Base-by-base conservation (phyloP, 163 green algal genomes). In the Scenedesmus sp. region DNA sequence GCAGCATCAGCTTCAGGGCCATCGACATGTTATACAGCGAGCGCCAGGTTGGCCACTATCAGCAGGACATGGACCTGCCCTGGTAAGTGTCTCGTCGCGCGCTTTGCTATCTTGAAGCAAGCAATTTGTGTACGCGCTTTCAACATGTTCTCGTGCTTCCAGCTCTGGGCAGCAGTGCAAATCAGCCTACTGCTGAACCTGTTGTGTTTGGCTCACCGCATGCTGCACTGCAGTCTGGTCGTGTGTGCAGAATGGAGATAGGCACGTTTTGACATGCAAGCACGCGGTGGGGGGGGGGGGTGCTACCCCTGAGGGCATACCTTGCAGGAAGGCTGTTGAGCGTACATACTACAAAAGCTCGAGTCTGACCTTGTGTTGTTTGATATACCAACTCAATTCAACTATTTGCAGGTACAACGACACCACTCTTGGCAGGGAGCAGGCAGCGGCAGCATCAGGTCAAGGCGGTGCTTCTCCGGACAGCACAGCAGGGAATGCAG, bases 21-120 rank as follows among this genome's bases (percentile, higher is more conserved):
- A 87, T 94, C 72, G 94, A 96, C 43, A 90, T 95, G 94, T 82
- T 96, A 40, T 92, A 93, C 70, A 94, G 83, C 26, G 79, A 94
- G 68, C 79, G 93, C 40, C 92, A 95, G 90, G 15, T 87, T 7
- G 68, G 70, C 42, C 91, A 92, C 68, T 96, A 94, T 37, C 76
- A 61, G 56, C n/a, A 92, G 44, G 94, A 96, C 82, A 93, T 93
- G 61, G 94, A 96, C 44, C 3, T 94, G 81, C 92, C 94, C 0
- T 61, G 33, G 87, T 94, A 81, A 84, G 90, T 46, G 15, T 44
- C 0, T 22, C 20, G 12, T 6, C 49, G 46, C 46, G 26, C n/a
- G 18, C 6, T 15, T 44, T 26, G 81, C 20, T 22, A 46, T 15
- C 15, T 68, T 68, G 26, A 40, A 40, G 33, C 15, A 18, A 30